Conservation (phyloP, 352 stramenopile species). For the Hyaloperonospora brassicae region DNA sequence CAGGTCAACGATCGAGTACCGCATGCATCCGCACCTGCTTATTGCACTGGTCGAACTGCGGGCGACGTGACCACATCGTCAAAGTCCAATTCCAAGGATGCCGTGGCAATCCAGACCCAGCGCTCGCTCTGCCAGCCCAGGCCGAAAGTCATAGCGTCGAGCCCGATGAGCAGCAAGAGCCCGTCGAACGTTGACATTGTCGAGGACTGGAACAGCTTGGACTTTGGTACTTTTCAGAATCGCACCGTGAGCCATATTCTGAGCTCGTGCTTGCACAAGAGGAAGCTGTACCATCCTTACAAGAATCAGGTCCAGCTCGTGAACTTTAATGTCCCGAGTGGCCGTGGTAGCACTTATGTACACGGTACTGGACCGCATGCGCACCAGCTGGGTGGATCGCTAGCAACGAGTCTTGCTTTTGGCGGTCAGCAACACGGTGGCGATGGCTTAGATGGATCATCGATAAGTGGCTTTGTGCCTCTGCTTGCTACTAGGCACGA, state of each 20-base stretch:
- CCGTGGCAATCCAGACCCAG: constrained; percentile 19
- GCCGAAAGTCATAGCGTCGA: constrained; percentile 44
- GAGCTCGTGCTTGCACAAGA: constrained; percentile 75
- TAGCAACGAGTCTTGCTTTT: constrained; percentile 52
- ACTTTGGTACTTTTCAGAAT: constrained; percentile 79
- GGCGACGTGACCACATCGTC: constrained; percentile 11
- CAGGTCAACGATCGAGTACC: constrained; percentile 11
- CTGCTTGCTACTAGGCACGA: constrained; percentile 31
- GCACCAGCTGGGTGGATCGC: constrained; percentile 35
- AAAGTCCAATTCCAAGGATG: constrained; percentile 11
- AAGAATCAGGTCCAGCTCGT: constrained; percentile 80
- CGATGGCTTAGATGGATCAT: constrained; percentile 12
- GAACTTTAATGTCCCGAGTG: constrained; percentile 66
- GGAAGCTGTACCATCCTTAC: constrained; percentile 76
- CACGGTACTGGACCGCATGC: constrained; percentile 12
- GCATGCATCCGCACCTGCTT: constrained; percentile 12
- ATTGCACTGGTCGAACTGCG: constrained; percentile 3
- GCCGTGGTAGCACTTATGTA: constrained; percentile 8
- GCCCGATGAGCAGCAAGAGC: constrained; percentile 52
- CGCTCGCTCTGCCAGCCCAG: constrained; percentile 16
- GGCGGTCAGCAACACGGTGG: constrained; percentile 27
- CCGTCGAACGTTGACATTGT: constrained; percentile 69
- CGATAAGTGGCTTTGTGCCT: constrained; percentile 26
- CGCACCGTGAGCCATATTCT: constrained; percentile 79
- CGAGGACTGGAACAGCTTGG: constrained; percentile 71